Conservation (phyloP, 768 basidiomycete genomes). For the Lyophyllum atratum region DNA sequence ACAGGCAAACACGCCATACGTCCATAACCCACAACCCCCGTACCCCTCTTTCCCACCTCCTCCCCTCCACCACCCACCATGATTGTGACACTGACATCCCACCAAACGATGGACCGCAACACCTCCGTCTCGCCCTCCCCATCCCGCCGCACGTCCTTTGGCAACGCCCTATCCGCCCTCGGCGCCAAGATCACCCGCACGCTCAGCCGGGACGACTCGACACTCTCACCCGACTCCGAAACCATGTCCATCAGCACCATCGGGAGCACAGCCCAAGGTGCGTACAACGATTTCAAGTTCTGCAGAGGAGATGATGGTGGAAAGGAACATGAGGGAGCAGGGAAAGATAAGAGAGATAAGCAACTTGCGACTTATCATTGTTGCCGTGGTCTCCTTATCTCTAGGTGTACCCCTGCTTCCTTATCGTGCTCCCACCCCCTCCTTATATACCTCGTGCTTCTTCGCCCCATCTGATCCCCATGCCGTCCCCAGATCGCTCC, state of each 20-base stretch:
- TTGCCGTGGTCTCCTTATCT: neutral
- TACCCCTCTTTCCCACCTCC: neutral
- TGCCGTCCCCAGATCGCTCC: conserved; percentile 44
- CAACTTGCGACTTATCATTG: neutral
- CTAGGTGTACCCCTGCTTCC: neutral
- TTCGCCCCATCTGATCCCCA: conserved; percentile 7
- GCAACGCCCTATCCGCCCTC: conserved; percentile 4
- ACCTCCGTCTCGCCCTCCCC: conserved; percentile 9
- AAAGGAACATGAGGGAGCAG: conserved; percentile 4
- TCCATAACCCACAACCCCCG: neutral
- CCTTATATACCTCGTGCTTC: neutral
- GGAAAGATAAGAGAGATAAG: neutral
- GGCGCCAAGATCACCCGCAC: conserved; percentile 15
- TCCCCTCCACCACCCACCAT: neutral
- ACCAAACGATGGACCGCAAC: neutral
- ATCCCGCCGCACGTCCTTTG: conserved; percentile 10
- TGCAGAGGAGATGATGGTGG: neutral
- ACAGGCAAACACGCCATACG: neutral
- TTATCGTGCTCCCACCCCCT: neutral
- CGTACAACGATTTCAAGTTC: neutral
- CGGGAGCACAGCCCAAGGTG: conserved; percentile 7
- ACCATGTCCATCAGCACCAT: conserved; percentile 3
- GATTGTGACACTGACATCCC: neutral
- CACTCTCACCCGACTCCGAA: conserved; percentile 6
- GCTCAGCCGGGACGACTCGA: conserved; percentile 8